These are phyloP conservation scores for Talaromyces marneffei DNA, from an alignment of 2,329 filamentous ascomycete species.

Conservation along the genomic window DNA sequence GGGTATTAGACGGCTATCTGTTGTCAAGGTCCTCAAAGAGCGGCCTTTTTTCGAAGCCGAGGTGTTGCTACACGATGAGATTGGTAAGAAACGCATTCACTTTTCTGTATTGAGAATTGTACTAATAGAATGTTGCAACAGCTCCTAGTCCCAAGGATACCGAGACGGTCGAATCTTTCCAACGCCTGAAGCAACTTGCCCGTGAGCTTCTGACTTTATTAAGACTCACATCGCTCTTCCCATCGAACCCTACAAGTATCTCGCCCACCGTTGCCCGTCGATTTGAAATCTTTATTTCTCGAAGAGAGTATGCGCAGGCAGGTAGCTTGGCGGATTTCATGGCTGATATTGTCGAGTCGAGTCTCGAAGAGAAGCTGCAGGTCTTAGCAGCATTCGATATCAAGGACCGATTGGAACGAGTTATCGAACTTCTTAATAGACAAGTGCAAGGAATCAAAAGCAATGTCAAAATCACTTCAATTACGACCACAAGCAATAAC, in stretches of 20 bases:
- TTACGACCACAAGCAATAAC: conserved; percentile 59
- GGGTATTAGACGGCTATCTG: conserved; percentile 68
- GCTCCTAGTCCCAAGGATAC: conserved; percentile 50
- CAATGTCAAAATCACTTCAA: conserved; percentile 76
- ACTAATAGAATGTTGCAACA: conserved; percentile 16
- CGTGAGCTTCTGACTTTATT: conserved; percentile 80
- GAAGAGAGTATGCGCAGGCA: conserved; percentile 75
- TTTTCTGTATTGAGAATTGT: background rate
- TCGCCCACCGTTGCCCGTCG: conserved; percentile 81
- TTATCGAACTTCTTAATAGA: conserved; percentile 75
- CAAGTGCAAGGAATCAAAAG: conserved; percentile 81
- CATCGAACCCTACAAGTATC: conserved; percentile 61
- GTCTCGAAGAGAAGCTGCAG: conserved; percentile 84
- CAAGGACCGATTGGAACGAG: conserved; percentile 69
- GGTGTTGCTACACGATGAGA: conserved; percentile 65
- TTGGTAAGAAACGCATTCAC: conserved; percentile 49
- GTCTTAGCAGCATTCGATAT: conserved; percentile 76
- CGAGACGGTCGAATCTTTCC: conserved; percentile 65
- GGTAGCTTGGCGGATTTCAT: conserved; percentile 91
- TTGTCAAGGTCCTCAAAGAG: conserved; percentile 70
- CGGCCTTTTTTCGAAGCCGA: conserved; percentile 81
- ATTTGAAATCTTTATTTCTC: conserved; percentile 78
- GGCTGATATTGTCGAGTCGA: conserved; percentile 82
- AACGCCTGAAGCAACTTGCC: conserved; percentile 74
- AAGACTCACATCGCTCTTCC: conserved; percentile 76